Base-by-base conservation (phyloP, 1,284 basidiomycete species). In the Ustilago loliicola region DNA sequence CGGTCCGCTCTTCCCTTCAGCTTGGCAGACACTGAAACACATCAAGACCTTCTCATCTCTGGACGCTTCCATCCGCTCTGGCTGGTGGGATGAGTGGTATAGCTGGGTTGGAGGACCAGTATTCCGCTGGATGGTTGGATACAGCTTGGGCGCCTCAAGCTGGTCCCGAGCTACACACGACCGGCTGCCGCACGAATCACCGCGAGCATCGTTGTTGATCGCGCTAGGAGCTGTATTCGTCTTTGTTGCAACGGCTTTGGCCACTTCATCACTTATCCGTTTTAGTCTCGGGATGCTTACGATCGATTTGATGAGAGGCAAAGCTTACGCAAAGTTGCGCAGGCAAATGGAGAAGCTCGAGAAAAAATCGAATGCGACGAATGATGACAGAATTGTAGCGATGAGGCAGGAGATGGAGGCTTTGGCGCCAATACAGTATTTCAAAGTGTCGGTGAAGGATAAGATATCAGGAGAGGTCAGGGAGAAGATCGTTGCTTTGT, bases 51-150 rank as follows among this genome's bases (percentile, higher is more conserved):
- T 65, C 23, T 54, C 76, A 1, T 19, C 27, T 0, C 48, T 4
- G n/a, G 60, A 74, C 51, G 10, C 59, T 3, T 32, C 13, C 0
- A 6, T 78, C 1, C 32, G 32, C 1, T 3, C 38, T 0, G 15
- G 5, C 4, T 78, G 76, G 76, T 78, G 64, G 65, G 8, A 6
- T 4, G 55, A 36, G 7, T 56, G 65, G 61, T 72, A 72, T 29
- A 78, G 72, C 61, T 78, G 76, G 76, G 19, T 63, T 21, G 72
- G 71, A 21, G 76, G 76, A 4, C 76, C 76, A 0, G 65, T 50
- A 2, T 74, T 71, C 4, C 53, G 72, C 3, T 78, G 57, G 53
- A 64, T 64, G 27, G 65, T 78, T 0, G 76, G 72, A 0, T 71
- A 63, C 19, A 30, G 15, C 0, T 23, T 68, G 7, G 72, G 47